Evolutionary conservation across 352 stramenopile genomes (phyloP), one percentile per base, ranked within the genome.

Genomic region (Pseudoperonospora humuli): DNA sequence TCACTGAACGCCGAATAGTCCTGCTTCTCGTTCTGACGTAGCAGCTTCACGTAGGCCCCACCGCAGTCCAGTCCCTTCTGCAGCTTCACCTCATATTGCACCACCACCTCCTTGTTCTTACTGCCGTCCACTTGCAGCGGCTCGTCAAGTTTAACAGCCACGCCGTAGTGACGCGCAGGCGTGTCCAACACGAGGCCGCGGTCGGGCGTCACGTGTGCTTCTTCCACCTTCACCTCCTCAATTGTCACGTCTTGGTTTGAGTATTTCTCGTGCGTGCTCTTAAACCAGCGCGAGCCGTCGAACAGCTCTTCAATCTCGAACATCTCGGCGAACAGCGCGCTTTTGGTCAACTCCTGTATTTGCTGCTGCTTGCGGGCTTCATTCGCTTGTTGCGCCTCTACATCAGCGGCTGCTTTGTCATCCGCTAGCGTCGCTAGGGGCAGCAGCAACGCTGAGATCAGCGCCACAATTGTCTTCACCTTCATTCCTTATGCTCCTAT

Each of bases 61-160:
- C 89, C 89, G 56, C 93, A 98, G 34, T 71, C 81, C 14, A 96
- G 58, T 4, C 83, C 83, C 55, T 96, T 87, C 50, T 91, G 73
- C 20, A 96, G 76, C 65, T 95, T 95, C 40, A 98, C 80, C 53
- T 98, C 93, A 63, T 97, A 98, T 65, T 98, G 93, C 21, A 97
- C 64, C 5, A 97, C 75, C 18, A 97, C 47, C 39, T 96, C 84
- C 48, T 95, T 85, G 37, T 68, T 76, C 15, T 70, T 61, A 23
- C 73, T 79, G n/a, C 72, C 75, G 43, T 93, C 78, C 29, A 93
- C 56, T 11, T 47, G 39, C 28, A 93, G 52, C 14, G 77, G 71
- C 48, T 75, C 50, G 42, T 80, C 67, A 26, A 93, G 52, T 57
- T 79, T 79, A 7, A 84, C 75, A 2, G 63, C 74, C n/a, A 93